These are phyloP conservation scores for Cercospora sojina DNA, from an alignment of 2,329 filamentous ascomycete species.

Conservation along the genomic window DNA sequence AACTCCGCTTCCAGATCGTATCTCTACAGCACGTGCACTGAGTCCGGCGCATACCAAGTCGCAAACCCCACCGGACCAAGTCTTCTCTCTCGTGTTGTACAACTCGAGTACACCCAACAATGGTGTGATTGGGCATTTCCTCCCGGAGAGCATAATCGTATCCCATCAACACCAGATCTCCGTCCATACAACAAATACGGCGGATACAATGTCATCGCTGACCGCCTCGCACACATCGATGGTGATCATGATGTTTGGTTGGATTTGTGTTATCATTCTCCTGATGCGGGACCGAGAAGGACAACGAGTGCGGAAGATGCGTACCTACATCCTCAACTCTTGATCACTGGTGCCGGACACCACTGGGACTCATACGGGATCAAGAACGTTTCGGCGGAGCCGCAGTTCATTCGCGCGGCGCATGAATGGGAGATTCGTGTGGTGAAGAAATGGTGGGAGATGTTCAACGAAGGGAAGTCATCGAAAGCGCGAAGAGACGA, in stretches of 20 bases:
- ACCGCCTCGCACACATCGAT: slow-evolving; percentile 54
- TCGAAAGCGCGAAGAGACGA: neutral
- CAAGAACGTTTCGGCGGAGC: slow-evolving; percentile 57
- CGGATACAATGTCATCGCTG: slow-evolving; percentile 48
- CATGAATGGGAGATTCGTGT: slow-evolving; percentile 61
- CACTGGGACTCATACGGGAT: slow-evolving; percentile 44
- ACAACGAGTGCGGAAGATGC: slow-evolving; percentile 29
- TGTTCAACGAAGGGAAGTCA: slow-evolving; percentile 17
- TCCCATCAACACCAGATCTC: slow-evolving; percentile 48
- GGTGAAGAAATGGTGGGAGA: slow-evolving; percentile 63
- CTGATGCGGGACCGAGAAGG: slow-evolving; percentile 37
- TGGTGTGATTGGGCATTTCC: slow-evolving; percentile 59
- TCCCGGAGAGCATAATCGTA: slow-evolving; percentile 46
- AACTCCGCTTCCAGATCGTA: slow-evolving; percentile 49
- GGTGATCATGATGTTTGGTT: slow-evolving; percentile 55
- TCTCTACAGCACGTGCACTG: slow-evolving; percentile 48
- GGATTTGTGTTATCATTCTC: slow-evolving; percentile 53
- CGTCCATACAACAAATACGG: slow-evolving; percentile 49
- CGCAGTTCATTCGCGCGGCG: slow-evolving; percentile 58
- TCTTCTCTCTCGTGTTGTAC: slow-evolving; percentile 50
- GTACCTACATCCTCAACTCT: slow-evolving; percentile 50
- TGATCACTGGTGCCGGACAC: slow-evolving; percentile 54
- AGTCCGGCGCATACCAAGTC: slow-evolving; percentile 53
- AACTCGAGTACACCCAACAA: slow-evolving; percentile 54
- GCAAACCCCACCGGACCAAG: slow-evolving; percentile 47